Base-by-base conservation (phyloP, 257 asterid genomes). In the Thymus quinquecostatus region DNA sequence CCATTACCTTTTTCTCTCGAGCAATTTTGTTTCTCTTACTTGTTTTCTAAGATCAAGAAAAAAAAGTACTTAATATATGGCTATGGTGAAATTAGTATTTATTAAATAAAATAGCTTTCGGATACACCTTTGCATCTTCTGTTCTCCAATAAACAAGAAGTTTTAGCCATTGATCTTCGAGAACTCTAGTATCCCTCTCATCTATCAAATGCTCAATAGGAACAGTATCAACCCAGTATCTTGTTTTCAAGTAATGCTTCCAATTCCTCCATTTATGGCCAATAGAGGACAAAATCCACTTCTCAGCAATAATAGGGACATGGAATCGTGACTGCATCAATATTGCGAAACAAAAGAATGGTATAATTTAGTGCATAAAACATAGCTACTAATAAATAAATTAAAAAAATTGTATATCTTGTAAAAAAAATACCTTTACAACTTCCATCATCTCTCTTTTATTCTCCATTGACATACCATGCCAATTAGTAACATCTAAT, bases 241-340 rank as follows among this genome's bases (percentile, higher is more conserved):
- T 21, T 21, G 21, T 21, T 21, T 21, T 21, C 21, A 21, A 21
- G 21, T 21, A 21, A 21, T 21, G 21, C 21, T 21, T 21, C 21
- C 21, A 21, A 21, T 21, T 21, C 21, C 21, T 21, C 64, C 73
- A 68, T 68, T 68, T 68, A 11, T 41, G 54, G 13, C 73, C 65
- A 13, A 68, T 55, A 8, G 73, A 68, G 11, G 30, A 9, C 8
- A 68, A 27, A 40, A 53, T 43, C 65, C 73, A 68, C 8, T 68
- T 68, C 10, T 68, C n/a, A 3, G 32, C 56, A 54, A 1, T 55
- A 12, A 11, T 1, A 12, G 65, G 64, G 11, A 68, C 44, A 28
- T 68, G 5, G 14, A 68, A 68, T 4, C 51, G 56, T 12, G 7
- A 5, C 55, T 55, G 14, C 30, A 50, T n/a, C 29, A 14, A 50